A percentile compares a stretch with the other conserved stretches of the same genome.
Conservation (phyloP, 2,329 filamentous ascomycete genomes). For the Aspergillus sp. region DNA sequence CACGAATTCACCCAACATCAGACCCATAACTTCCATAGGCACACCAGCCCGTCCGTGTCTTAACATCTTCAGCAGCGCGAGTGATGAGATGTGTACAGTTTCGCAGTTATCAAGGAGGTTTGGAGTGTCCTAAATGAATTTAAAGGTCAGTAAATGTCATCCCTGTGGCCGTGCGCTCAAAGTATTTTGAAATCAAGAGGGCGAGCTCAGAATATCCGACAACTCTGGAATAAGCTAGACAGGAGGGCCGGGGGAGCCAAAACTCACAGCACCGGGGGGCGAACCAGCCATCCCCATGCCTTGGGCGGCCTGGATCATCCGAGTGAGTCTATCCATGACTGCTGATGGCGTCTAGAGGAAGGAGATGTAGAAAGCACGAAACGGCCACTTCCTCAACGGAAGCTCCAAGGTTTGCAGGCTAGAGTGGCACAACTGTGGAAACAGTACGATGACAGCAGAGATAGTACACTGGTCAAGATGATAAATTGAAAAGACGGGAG, state of each 20-base stretch:
- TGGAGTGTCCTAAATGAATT: constrained; percentile 68
- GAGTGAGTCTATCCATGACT: constrained; percentile 86
- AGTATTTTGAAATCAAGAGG: not conserved
- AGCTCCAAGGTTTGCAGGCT: constrained; percentile 23
- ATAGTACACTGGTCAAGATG: not conserved
- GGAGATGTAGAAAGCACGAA: constrained; percentile 18
- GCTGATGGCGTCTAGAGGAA: constrained; percentile 19
- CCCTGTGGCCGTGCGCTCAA: not conserved
- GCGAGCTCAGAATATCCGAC: not conserved
- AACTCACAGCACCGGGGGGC: constrained; percentile 43
- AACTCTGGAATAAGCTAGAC: not conserved
- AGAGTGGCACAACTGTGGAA: not conserved
- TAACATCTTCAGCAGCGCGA: constrained; percentile 97
- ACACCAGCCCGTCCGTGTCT: constrained; percentile 95
- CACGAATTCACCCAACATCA: constrained; percentile 98
- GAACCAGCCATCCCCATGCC: constrained; percentile 51
- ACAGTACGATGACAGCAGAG: not conserved
- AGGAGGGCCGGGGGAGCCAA: not conserved
- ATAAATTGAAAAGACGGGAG: constrained; percentile 1
- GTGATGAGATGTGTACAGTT: constrained; percentile 97
- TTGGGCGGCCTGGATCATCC: constrained; percentile 76
- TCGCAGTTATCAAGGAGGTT: constrained; percentile 98
- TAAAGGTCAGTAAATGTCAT: constrained; percentile 9
- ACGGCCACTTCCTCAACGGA: constrained; percentile 30
- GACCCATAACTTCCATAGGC: constrained; percentile 99